Conservation (phyloP, 169 alveolate species). For the Plasmodium gonderi region DNA sequence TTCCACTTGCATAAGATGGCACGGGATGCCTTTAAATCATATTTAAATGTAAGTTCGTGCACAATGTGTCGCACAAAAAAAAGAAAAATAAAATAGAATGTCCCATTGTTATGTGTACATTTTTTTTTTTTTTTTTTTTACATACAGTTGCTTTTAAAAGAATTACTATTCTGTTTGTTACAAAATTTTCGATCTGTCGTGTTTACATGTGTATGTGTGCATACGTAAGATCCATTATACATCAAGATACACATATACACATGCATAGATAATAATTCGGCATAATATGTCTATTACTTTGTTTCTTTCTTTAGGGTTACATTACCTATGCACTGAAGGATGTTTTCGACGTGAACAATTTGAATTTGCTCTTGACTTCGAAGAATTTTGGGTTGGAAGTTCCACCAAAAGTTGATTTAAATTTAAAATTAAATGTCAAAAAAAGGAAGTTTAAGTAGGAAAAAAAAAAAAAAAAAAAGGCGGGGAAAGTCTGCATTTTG, state of each 20-base stretch:
- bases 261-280: too few species aligned
- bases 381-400: slow-evolving; percentile 94
- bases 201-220: slow-evolving; percentile 50
- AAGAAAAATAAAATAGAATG: background rate
- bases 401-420: slow-evolving; percentile 97
- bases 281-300: background rate
- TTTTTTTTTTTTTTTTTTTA: slow-evolving; percentile 18
- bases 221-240: background rate
- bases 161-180: background rate
- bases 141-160: background rate
- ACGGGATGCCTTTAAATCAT: slow-evolving; percentile 97
- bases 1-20: slow-evolving; percentile 96
- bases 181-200: background rate
- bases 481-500: too few species aligned
- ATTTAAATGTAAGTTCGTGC: slow-evolving; percentile 86
- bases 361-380: slow-evolving; percentile 96
- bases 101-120: background rate
- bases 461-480: too few species aligned
- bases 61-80: background rate
- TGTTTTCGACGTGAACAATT: slow-evolving; percentile 95
- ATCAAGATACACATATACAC: too few species aligned
- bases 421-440: slow-evolving; percentile 86
- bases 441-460: slow-evolving; percentile 70
- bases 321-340: slow-evolving; percentile 96
- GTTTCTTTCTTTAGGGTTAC: slow-evolving; percentile 88